These are phyloP conservation scores for Neocucurbitaria cava DNA, from an alignment of 2,329 filamentous ascomycete species.

Conservation along the genomic window DNA sequence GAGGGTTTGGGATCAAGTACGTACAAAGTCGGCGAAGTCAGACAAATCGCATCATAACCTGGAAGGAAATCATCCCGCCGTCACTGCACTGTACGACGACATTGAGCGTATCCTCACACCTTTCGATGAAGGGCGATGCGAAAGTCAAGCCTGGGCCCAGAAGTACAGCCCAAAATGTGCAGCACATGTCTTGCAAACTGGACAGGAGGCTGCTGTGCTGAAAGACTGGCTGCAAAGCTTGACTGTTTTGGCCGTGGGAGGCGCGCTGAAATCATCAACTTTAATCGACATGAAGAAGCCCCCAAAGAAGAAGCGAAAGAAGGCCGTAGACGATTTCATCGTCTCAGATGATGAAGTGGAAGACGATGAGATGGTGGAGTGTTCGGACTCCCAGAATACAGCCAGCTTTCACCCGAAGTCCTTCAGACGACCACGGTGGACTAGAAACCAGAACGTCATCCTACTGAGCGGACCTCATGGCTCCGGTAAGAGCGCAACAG, in stretches of 20 bases:
- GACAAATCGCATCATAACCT: neutral
- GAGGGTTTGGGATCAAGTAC: constrained; percentile 39
- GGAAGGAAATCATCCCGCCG: constrained; percentile 60
- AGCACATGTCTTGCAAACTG: constrained; percentile 75
- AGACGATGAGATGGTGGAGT: constrained; percentile 64
- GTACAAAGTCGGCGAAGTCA: constrained; percentile 20
- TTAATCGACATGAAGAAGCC: constrained; percentile 31
- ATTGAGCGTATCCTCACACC: constrained; percentile 72
- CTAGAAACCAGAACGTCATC: constrained; percentile 71
- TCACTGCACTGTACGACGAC: constrained; percentile 65
- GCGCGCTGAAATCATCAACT: constrained; percentile 40
- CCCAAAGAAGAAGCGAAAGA: constrained; percentile 69
- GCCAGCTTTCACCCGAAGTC: constrained; percentile 54
- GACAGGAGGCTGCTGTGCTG: constrained; percentile 72
- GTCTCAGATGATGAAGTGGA: constrained; percentile 41
- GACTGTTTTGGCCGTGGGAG: constrained; percentile 78
- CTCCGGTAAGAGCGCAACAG: constrained; percentile 90
- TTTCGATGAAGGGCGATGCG: constrained; percentile 80
- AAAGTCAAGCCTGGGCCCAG: constrained; percentile 75
- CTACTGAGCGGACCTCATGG: constrained; percentile 88
- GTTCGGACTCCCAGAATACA: constrained; percentile 69
- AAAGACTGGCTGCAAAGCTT: constrained; percentile 82
- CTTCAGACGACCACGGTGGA: constrained; percentile 40
- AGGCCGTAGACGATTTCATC: constrained; percentile 47
- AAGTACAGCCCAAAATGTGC: constrained; percentile 81